Conservation (phyloP, 805 yeast genomes). For the Candida suzukii region DNA sequence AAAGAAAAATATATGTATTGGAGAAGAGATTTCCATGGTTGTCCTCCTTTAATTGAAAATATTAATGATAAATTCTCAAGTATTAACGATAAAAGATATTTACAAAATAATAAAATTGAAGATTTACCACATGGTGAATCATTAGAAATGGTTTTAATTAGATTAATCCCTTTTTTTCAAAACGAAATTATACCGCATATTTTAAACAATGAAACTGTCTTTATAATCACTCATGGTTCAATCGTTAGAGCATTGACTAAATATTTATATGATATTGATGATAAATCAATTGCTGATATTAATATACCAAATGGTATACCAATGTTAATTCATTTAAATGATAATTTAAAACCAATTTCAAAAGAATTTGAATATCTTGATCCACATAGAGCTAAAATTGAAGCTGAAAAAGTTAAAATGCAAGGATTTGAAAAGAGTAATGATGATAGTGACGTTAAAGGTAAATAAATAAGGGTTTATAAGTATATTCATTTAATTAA, state of each 20-base stretch:
- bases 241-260: conserved; percentile 72
- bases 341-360: conserved; percentile 17
- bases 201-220: conserved; percentile 44
- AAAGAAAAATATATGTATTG: conserved; percentile 67
- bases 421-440: conserved; percentile 46
- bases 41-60: conserved; percentile 45
- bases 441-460: too few species aligned
- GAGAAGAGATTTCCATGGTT: conserved; percentile 74
- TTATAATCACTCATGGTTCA: conserved; percentile 78
- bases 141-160: conserved; percentile 58
- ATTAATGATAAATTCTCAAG: conserved; percentile 18
- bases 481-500: too few species aligned
- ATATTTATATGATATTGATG: conserved; percentile 56
- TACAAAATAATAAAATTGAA: conserved; percentile 33
- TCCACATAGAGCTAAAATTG: conserved; percentile 71
- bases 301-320: conserved; percentile 86
- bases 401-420: conserved; percentile 72
- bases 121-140: conserved; percentile 69
- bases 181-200: conserved; percentile 43
- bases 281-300: conserved; percentile 61
- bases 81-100: conserved; percentile 24
- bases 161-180: conserved; percentile 58
- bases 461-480: too few species aligned
- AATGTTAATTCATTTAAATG: conserved; percentile 57
- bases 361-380: conserved; percentile 60